Percentiles rank a stretch among this genome's conserved stretches.
These are phyloP conservation scores for Aspergillus vadensis DNA, from an alignment of 2,329 filamentous ascomycete species.

Conservation along the genomic window DNA sequence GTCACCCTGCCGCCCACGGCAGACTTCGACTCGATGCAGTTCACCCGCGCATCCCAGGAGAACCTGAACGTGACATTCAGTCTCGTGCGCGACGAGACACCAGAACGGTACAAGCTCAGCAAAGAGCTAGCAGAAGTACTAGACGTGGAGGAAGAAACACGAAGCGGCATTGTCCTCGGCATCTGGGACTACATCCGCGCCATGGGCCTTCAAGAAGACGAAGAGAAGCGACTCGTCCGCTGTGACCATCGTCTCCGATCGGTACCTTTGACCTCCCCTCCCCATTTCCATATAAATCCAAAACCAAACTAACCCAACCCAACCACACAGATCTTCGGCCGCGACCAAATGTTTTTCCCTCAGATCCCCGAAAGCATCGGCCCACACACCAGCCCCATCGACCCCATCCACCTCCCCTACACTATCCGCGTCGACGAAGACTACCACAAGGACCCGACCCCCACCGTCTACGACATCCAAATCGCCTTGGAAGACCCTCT, in stretches of 20 bases:
- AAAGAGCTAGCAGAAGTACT: conserved; percentile 78
- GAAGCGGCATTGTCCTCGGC: conserved; percentile 83
- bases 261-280: conserved; percentile 56
- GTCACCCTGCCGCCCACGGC: conserved; percentile 62
- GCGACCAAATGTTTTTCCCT: conserved; percentile 81
- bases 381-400: conserved; percentile 74
- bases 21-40: conserved; percentile 88
- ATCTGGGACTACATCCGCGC: conserved; percentile 94
- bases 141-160: conserved; percentile 82
- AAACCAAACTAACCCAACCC: conserved; percentile 6
- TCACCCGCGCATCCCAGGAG: conserved; percentile 89
- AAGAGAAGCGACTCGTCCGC: conserved; percentile 88
- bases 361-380: conserved; percentile 78
- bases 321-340: conserved; percentile 64
- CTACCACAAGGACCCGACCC: conserved; percentile 72
- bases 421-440: conserved; percentile 90
- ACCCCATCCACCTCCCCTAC: conserved; percentile 81
- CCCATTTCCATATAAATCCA: background rate
- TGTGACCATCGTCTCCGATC: conserved; percentile 81
- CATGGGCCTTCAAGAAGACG: conserved; percentile 85
- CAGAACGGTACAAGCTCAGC: conserved; percentile 80
- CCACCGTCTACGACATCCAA: conserved; percentile 87
- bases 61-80: conserved; percentile 91
- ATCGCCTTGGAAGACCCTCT: conserved; percentile 84
- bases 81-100: conserved; percentile 78